Conservation (phyloP, 805 yeast genomes). For the Hanseniaspora lindneri region DNA sequence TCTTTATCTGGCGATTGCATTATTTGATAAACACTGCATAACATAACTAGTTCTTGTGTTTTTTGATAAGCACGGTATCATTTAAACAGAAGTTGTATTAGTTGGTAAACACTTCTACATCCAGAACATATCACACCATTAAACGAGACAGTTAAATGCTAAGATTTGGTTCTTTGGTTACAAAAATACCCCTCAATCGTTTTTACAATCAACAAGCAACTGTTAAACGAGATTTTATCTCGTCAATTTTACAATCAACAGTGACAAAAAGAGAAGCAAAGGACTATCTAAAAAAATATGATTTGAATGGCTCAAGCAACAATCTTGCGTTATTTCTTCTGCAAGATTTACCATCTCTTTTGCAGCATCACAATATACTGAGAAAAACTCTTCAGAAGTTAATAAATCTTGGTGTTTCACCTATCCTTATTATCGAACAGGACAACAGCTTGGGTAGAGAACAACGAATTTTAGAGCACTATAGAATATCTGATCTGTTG, state of each 20-base stretch:
- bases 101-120: too few species aligned
- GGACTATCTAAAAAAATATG: slow-evolving; percentile 63
- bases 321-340: slow-evolving; percentile 26
- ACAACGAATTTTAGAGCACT: slow-evolving; percentile 16
- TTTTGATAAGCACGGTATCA: too few species aligned
- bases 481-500: slow-evolving; percentile 28
- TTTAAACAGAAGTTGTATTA: too few species aligned
- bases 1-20: too few species aligned
- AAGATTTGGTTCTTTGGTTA: too few species aligned
- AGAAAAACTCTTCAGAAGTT: slow-evolving; percentile 20
- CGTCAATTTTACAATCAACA: slow-evolving; percentile 75
- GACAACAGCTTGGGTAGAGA: slow-evolving; percentile 13
- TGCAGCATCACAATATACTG: slow-evolving; percentile 13
- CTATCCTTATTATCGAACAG: slow-evolving; percentile 48
- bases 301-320: slow-evolving; percentile 20
- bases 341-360: slow-evolving; percentile 20
- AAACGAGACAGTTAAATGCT: too few species aligned
- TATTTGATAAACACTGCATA: too few species aligned
- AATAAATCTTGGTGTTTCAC: slow-evolving; percentile 49
- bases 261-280: slow-evolving; percentile 89
- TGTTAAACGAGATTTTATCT: slow-evolving; percentile 56
- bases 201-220: slow-evolving; percentile 23
- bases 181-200: too few species aligned
- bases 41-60: too few species aligned
- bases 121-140: too few species aligned